Base-by-base conservation (phyloP, 805 yeast genomes). In the Wilhelminamyces savonicus region DNA sequence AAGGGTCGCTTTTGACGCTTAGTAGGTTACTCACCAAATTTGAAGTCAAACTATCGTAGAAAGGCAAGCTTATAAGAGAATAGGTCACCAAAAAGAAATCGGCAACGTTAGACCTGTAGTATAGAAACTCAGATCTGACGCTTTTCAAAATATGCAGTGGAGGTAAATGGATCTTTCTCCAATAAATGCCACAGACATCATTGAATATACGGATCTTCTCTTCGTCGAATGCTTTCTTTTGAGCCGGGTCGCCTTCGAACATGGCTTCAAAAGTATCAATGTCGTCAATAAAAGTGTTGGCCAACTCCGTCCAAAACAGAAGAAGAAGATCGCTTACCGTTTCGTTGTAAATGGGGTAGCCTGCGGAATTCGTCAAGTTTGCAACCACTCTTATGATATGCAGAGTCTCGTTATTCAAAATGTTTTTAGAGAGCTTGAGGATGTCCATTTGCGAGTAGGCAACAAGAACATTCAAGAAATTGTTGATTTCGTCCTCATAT, bases 11-110 rank as follows among this genome's bases (percentile, higher is more conserved):
- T 16, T 3, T 21, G 19, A 15, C 13, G 24, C 16, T 26, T 10
- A 21, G 18, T 9, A 57, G 29, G 20, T 50, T 48, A 1, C 41
- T 32, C 4, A 53, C 34, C 2, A 74, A 52, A 20, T 59, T 60
- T 6, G 47, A 42, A 1, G 61, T 41, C 17, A 83, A 50, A 13
- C 54, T 62, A 4, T 60, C 57, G 39, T 71, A 73, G 21, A 84
- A 51, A 2, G 66, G 56, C 0, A 52, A 31, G 22, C 82, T 84
- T 21, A 85, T 62, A 4, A 83, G 61, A 1, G 86, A 73, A 59
- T 80, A 84, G 2, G 80, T 54, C 0, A 75, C 63, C 31, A 86
- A 92, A 39, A 84, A 73, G 22, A 88, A 64, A 42, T 92, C 97
- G 1, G 80, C 71, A 7, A 82, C 80, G 37, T 82, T 90, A 19